A percentile compares a stretch with the other conserved stretches of the same genome.
Evolutionary conservation across 495 filamentous ascomycete genomes (phyloP).

Genomic region (Penicillium tannophilum): DNA sequence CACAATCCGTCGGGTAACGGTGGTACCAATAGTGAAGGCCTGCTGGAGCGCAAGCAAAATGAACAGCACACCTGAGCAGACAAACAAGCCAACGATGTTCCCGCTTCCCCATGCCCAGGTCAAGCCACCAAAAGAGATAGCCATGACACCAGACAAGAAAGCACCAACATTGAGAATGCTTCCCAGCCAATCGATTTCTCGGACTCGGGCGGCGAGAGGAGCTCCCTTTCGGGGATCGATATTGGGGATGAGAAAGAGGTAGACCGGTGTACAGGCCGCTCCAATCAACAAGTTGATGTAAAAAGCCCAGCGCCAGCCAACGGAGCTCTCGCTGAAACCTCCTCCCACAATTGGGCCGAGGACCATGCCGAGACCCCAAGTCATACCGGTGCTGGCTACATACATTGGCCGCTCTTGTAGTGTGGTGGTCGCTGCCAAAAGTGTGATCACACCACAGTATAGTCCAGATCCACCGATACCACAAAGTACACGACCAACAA

Average conservation of each 20-base stretch:
- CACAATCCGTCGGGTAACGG: not conserved
- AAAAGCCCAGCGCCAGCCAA: conserved; percentile 19
- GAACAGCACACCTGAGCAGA: not conserved
- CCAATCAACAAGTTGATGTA: conserved; percentile 19
- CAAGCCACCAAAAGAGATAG: not conserved
- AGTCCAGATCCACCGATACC: conserved; percentile 51
- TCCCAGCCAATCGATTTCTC: not conserved
- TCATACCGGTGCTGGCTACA: conserved; percentile 18
- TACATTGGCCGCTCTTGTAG: not conserved
- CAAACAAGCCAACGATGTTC: not conserved
- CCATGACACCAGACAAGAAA: not conserved
- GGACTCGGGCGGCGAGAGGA: not conserved
- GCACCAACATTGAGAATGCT: not conserved
- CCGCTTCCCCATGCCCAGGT: not conserved
- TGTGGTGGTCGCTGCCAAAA: not conserved
- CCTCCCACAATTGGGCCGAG: conserved; percentile 47
- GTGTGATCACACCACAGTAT: conserved; percentile 42
- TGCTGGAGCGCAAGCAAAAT: not conserved
- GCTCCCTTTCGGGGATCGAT: not conserved
- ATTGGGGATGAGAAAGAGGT: not conserved
- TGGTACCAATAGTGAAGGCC: not conserved
- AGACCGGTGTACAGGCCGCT: not conserved
- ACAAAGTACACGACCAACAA: conserved; percentile 35
- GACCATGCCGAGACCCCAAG: conserved; percentile 49
- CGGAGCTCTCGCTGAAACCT: conserved; percentile 7